Evolutionary conservation across 2,329 filamentous ascomycete species (phyloP).

Genomic region (Zasmidium citrigriseum): DNA sequence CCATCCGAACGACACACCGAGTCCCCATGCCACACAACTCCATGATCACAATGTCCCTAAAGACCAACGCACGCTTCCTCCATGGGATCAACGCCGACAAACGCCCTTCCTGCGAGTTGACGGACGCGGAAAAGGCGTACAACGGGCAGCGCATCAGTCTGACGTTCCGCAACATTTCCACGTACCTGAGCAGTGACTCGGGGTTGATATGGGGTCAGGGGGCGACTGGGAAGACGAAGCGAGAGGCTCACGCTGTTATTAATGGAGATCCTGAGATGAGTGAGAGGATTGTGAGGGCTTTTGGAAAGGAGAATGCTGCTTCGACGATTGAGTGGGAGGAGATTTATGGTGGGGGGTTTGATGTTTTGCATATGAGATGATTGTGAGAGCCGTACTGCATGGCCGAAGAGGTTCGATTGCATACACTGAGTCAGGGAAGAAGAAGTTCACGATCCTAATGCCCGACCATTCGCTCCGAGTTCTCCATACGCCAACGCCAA

Average conservation of each 20-base stretch:
- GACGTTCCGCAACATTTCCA: conserved; percentile 87
- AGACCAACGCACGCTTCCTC: conserved; percentile 83
- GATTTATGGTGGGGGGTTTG: conserved; percentile 77
- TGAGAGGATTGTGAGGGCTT: conserved; percentile 71
- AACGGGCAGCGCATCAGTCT: conserved; percentile 81
- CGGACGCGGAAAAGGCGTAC: conserved; percentile 68
- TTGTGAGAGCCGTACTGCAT: background rate
- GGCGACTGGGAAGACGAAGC: conserved; percentile 67
- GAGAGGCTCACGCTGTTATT: conserved; percentile 62
- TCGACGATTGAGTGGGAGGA: conserved; percentile 72
- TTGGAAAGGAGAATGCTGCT: conserved; percentile 79
- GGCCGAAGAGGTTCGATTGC: too few relatives aligned
- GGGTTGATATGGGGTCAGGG: conserved; percentile 88
- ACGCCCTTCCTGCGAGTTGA: conserved; percentile 67
- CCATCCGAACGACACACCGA: conserved; percentile 59
- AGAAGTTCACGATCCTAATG: too few relatives aligned
- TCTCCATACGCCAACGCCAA: too few relatives aligned
- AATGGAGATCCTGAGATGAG: conserved; percentile 69
- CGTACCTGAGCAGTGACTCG: conserved; percentile 69
- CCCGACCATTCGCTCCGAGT: too few relatives aligned
- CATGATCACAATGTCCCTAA: conserved; percentile 76
- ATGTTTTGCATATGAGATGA: conserved; percentile 67
- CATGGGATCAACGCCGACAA: conserved; percentile 93
- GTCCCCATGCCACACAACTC: conserved; percentile 84
- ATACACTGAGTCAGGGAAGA: too few relatives aligned